Conservation (phyloP, 495 filamentous ascomycete genomes). For the Xylaria castorea region DNA sequence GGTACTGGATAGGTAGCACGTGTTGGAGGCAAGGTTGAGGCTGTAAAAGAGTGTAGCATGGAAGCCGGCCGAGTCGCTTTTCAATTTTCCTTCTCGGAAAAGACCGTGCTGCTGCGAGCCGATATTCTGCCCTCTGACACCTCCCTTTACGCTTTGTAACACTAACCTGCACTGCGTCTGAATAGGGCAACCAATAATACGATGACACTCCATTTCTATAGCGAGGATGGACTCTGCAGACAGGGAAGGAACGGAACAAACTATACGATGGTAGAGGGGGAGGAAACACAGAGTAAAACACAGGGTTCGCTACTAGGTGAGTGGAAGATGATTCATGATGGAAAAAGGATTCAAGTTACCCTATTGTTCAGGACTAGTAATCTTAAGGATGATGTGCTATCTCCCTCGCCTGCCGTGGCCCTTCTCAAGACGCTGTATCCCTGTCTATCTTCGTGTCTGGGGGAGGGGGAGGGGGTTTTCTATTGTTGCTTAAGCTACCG, state of each 20-base stretch:
- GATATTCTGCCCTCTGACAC: not conserved
- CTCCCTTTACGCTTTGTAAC: not conserved
- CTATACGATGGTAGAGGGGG: not conserved
- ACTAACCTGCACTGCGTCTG: not conserved
- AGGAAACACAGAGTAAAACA: not conserved
- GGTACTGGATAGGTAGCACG: not conserved
- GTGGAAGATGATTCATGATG: not conserved
- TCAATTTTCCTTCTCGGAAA: not conserved
- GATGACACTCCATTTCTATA: not conserved
- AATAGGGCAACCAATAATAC: not conserved
- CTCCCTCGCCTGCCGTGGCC: constrained; percentile 1
- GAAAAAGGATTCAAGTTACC: not conserved
- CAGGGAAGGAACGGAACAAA: not conserved
- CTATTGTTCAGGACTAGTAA: not conserved
- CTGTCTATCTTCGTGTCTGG: constrained; percentile 6
- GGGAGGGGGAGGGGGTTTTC: not conserved
- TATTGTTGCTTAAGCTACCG: constrained; percentile 2
- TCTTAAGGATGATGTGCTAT: not conserved
- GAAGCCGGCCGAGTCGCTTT: not conserved
- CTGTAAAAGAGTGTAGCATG: not conserved
- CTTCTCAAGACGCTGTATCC: not conserved
- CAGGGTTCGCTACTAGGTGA: not conserved
- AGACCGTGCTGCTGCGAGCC: not conserved
- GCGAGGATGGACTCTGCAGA: not conserved
- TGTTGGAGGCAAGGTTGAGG: not conserved